Conservation (phyloP, 331 rosid species). For the Rosa hybrid region DNA sequence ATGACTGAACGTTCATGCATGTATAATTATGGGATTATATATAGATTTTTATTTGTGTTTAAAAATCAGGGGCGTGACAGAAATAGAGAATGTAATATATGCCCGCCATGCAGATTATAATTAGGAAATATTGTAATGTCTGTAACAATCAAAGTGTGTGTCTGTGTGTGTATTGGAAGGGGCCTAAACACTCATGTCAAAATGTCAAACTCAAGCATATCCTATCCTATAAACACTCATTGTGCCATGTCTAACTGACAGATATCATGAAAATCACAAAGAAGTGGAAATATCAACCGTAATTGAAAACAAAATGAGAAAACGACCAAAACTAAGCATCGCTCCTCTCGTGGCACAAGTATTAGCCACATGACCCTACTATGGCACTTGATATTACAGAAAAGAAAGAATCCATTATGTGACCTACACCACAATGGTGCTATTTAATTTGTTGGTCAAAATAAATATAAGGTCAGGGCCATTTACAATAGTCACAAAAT, state of each 20-base stretch:
- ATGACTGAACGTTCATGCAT: too few species aligned
- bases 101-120: too few species aligned
- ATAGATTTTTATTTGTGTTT: too few species aligned
- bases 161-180: neutral
- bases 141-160: too few species aligned
- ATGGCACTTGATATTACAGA: neutral
- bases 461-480: neutral
- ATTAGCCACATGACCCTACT: conserved; percentile 23
- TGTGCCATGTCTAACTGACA: neutral
- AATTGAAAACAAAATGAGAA: neutral
- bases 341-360: conserved; percentile 27
- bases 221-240: conserved; percentile 22
- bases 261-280: neutral
- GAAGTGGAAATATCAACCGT: neutral
- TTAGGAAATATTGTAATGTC: too few species aligned
- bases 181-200: neutral
- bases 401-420: neutral
- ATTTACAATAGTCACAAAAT: neutral
- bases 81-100: too few species aligned
- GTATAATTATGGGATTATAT: too few species aligned
- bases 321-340: neutral
- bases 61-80: too few species aligned
- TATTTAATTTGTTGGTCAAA: neutral
- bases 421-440: neutral
- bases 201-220: neutral